Evolutionary conservation across 1,139 yeast species (phyloP).

Genomic region (Arxiozyma bovina): DNA sequence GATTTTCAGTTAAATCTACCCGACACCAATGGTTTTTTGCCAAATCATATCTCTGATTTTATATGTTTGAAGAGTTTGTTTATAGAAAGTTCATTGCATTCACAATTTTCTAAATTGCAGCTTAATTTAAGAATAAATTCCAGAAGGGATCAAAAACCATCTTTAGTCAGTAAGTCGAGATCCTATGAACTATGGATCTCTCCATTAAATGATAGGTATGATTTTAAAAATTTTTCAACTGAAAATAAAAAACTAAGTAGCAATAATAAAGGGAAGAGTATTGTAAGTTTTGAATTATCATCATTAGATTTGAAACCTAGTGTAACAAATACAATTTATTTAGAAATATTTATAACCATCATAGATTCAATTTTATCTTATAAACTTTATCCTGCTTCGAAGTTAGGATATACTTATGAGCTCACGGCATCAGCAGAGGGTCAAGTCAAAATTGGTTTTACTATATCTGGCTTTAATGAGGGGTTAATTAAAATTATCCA

Average conservation of each 20-base stretch:
- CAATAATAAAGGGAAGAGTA: conserved; percentile 18
- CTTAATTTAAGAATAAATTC: conserved; percentile 27
- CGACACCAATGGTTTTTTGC: conserved; percentile 23
- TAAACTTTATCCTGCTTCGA: conserved; percentile 42
- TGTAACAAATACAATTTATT: conserved; percentile 34
- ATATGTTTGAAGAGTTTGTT: conserved; percentile 22
- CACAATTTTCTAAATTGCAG: conserved; percentile 29
- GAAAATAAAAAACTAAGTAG: too few relatives aligned
- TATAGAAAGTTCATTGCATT: conserved; percentile 22
- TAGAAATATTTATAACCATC: conserved; percentile 45
- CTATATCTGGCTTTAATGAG: conserved; percentile 41
- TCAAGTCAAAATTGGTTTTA: conserved; percentile 41
- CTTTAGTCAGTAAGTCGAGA: conserved; percentile 22
- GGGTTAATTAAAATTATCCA: conserved; percentile 29
- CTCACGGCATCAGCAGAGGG: conserved; percentile 44
- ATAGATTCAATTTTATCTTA: conserved; percentile 36
- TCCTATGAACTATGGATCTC: conserved; percentile 47
- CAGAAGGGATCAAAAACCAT: conserved; percentile 24
- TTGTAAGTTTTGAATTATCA: conserved; percentile 40
- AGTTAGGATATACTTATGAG: conserved; percentile 47
- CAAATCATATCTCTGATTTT: conserved; percentile 26
- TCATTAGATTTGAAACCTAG: conserved; percentile 25
- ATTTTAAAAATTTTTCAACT: not conserved
- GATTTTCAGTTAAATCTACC: conserved; percentile 11
- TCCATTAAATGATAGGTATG: conserved; percentile 20